phyloP scores from a whole-genome alignment of 768 basidiomycete genomes.

The Wakefieldia striispora region DNA sequence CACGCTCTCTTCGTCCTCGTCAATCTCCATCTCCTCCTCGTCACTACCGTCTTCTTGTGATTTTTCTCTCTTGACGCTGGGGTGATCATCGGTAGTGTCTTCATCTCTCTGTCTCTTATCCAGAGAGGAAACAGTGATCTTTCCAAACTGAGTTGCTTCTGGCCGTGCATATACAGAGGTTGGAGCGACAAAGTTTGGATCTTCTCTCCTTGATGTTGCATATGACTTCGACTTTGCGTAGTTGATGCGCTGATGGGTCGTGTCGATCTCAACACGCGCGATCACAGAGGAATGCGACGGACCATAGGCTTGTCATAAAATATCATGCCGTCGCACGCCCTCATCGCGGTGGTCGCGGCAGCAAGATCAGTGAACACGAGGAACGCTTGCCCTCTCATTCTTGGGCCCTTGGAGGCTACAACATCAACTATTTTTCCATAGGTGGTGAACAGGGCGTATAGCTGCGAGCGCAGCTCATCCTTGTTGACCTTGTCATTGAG shows the following conservation, averaged over 20 bases:
- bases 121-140: constrained; percentile 31
- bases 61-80: constrained; percentile 67
- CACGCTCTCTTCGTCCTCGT: constrained; percentile 74
- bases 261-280: constrained; percentile 8
- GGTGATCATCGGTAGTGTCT: constrained; percentile 50
- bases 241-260: constrained; percentile 65
- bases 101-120: constrained; percentile 73
- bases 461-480: constrained; percentile 77
- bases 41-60: constrained; percentile 60
- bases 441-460: constrained; percentile 88
- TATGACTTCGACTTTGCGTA: constrained; percentile 91
- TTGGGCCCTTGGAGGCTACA: constrained; percentile 79
- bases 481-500: constrained; percentile 93
- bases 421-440: constrained; percentile 94
- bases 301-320: constrained; percentile 95
- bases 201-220: constrained; percentile 75
- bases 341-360: constrained; percentile 87
- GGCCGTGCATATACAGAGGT: constrained; percentile 59
- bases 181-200: constrained; percentile 78
- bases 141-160: constrained; percentile 40
- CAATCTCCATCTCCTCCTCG: constrained; percentile 93
- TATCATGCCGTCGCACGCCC: constrained; percentile 87
- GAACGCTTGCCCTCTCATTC: constrained; percentile 94
- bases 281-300: constrained; percentile 32
- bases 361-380: constrained; percentile 92